phyloP scores from a whole-genome alignment of 495 filamentous ascomycete genomes.

The Trichoderma virens region DNA sequence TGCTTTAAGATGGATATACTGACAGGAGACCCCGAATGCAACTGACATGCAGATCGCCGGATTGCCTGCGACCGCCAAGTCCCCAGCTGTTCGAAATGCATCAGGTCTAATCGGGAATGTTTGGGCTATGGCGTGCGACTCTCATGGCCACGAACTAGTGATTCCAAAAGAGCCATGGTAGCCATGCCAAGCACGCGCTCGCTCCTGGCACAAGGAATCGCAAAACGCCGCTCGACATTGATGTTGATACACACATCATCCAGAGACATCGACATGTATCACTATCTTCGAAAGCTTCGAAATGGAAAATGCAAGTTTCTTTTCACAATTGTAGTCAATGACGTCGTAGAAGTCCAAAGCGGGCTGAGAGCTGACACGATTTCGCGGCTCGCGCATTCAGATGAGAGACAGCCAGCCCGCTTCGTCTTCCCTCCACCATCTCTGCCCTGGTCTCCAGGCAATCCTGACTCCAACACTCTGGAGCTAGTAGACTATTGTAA shows the following conservation, averaged over 20 bases:
- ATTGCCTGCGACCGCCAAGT: constrained; percentile 14
- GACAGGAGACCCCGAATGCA: constrained; percentile 11
- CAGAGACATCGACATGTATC: background rate
- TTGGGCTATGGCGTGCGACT: constrained; percentile 18
- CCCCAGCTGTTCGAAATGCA: constrained; percentile 18
- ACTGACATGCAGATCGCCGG: constrained; percentile 16
- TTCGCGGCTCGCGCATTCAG: background rate
- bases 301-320: background rate
- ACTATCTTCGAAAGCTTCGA: background rate
- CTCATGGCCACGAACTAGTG: constrained; percentile 17
- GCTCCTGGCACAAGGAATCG: constrained; percentile 12
- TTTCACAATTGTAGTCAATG: background rate
- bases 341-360: background rate
- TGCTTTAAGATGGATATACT: background rate
- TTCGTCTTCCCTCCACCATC: constrained; percentile 15
- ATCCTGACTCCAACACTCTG: constrained; percentile 15
- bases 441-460: constrained; percentile 17
- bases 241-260: background rate
- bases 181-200: constrained; percentile 12
- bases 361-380: background rate
- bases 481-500: constrained; percentile 20
- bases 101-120: constrained; percentile 15
- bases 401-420: background rate
- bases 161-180: constrained; percentile 16
- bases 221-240: background rate